Base-by-base conservation (phyloP, 2,329 filamentous ascomycete genomes). In the Calonectria hawksworthii region DNA sequence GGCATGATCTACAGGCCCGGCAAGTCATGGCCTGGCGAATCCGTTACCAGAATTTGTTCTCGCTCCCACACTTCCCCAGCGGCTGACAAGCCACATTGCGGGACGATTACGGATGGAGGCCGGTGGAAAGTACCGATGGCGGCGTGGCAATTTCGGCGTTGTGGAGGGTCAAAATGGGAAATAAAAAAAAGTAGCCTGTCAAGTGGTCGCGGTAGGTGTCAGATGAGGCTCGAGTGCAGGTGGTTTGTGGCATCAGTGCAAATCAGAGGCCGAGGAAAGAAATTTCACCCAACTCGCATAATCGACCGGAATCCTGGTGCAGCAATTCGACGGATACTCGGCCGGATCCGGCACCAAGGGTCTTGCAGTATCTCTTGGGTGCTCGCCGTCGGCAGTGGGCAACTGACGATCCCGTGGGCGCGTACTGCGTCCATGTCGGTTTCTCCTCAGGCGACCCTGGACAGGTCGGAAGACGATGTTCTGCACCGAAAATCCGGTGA, bases 1-100 rank as follows among this genome's bases (percentile, higher is more conserved):
- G 64, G 68, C 34, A 59, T 59, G 74, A 75, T 75, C 74, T 75
- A 47, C 71, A 75, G 63, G 50, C 63, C 70, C 74, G 52, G 67
- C 56, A 36, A 63, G 32, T 59, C 28, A 54, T 44, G 30, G 68
- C 30, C 38, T 65, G 50, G 36, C 47, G 54, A 73, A 64, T 68
- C 54, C 41, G 26, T 61, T 23, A 26, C 36, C n/a, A n/a, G 36
- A 54, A 47, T 44, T 36, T 28, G 36, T 36, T 47, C 51, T 32
- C 47, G 41, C 52, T 75, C 54, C 64, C 68, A 56, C 51, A 38
- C 64, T 66, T 63, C 56, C 56, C 61, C 32, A 63, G 23, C 51
- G 67, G 66, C 65, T 63, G 54, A 67, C 66, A 75, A 72, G 70
- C 69, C 69, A 69, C 65, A 63, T 65, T 67, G 70, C 70, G 65